These are phyloP conservation scores for Populus tomentosa DNA, from an alignment of 441 rosid genomes.

Conservation along the genomic window DNA sequence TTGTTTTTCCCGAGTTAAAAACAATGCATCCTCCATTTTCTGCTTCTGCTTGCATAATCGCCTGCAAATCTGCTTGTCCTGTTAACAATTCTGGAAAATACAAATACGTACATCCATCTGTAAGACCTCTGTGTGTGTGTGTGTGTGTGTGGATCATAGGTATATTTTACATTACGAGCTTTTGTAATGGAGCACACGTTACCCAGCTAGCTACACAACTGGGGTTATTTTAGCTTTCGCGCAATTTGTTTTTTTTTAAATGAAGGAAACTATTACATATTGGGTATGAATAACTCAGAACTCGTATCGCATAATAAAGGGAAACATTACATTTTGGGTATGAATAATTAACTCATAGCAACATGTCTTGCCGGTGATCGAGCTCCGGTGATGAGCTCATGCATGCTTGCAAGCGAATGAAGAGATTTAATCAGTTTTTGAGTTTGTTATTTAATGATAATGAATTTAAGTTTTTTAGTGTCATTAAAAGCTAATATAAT, in stretches of 20 bases:
- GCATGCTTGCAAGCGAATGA: not conserved
- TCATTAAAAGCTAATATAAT: accelerated
- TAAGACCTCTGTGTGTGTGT: too few species aligned
- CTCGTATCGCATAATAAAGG: not conserved
- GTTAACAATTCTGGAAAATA: not conserved
- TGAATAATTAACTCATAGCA: not conserved
- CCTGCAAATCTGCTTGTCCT: not conserved
- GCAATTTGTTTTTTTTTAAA: not conserved
- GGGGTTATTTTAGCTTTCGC: not conserved
- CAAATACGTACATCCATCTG: not conserved
- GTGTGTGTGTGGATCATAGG: not conserved
- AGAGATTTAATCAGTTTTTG: accelerated
- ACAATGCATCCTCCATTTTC: not conserved
- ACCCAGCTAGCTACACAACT: not conserved
- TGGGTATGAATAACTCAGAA: not conserved
- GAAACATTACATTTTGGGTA: too few species aligned
- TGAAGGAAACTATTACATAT: not conserved
- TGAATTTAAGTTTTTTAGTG: too few species aligned
- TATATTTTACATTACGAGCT: not conserved
- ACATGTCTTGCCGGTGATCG: not conserved
- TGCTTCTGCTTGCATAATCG: not conserved
- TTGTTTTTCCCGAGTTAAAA: not conserved
- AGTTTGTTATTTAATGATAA: too few species aligned
- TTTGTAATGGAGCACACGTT: not conserved
- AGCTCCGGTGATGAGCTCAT: not conserved